phyloP scores from a whole-genome alignment of 78 protist species.

The Polysphondylium violaceum region DNA sequence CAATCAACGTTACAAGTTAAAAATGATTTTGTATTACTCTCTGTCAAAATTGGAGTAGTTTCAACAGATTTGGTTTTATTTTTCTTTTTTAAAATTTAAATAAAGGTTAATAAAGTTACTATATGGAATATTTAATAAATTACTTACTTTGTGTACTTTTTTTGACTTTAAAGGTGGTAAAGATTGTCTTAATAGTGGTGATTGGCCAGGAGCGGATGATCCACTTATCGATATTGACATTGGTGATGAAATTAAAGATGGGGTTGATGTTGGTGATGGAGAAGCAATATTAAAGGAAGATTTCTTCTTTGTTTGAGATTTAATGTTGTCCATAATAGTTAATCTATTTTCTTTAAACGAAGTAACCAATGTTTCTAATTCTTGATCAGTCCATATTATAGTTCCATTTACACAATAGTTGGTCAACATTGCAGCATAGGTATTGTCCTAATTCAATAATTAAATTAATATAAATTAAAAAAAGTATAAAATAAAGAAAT shows the following conservation, averaged over 20 bases:
- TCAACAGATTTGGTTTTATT: slow-evolving; percentile 1
- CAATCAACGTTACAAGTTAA: slow-evolving; percentile 17
- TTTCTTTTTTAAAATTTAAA: not conserved
- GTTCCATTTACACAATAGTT: slow-evolving; percentile 36
- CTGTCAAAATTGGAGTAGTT: too few species aligned
- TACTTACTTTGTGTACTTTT: not conserved
- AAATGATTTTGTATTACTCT: slow-evolving; percentile 7
- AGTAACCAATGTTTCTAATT: not conserved
- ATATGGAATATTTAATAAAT: not conserved
- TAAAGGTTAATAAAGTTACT: not conserved
- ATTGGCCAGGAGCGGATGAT: too few species aligned
- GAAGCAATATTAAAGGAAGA: not conserved
- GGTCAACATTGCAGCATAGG: not conserved
- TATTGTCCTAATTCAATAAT: not conserved
- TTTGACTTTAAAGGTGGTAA: slow-evolving; percentile 2
- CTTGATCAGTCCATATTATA: slow-evolving; percentile 35
- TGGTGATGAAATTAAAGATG: not conserved
- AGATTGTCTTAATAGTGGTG: slow-evolving; percentile 14
- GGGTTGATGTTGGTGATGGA: not conserved
- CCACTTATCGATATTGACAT: too few species aligned
- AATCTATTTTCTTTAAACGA: slow-evolving; percentile 49
- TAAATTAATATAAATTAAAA: too few species aligned
- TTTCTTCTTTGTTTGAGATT: slow-evolving; percentile 34
- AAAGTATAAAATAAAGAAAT: too few species aligned
- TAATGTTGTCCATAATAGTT: slow-evolving; percentile 58